Evolutionary conservation across 2,329 filamentous ascomycete species (phyloP).

Genomic region (Aspergillus aculeatinus): DNA sequence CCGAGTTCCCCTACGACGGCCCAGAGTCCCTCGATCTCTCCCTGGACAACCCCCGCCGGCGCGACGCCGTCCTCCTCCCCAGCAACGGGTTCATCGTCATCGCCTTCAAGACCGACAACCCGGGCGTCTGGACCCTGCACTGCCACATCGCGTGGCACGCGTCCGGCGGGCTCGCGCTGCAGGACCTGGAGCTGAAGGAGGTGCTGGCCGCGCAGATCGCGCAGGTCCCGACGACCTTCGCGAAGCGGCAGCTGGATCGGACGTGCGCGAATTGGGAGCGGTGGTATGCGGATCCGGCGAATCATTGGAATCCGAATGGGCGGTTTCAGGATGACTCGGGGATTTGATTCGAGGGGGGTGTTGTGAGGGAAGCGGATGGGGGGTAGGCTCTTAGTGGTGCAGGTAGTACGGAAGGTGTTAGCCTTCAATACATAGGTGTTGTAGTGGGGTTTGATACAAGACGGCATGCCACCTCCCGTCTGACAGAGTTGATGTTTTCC

Average conservation of each 20-base stretch:
- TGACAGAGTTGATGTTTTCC: too few relatives aligned
- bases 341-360: neutral
- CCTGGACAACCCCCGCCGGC: constrained; percentile 4
- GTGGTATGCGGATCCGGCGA: constrained; percentile 1
- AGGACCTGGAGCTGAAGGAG: constrained; percentile 3
- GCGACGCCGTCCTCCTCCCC: constrained; percentile 9
- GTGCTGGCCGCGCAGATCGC: neutral
- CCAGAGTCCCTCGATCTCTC: neutral
- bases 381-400: too few relatives aligned
- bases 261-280: neutral
- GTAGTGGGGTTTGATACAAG: too few relatives aligned
- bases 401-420: too few relatives aligned
- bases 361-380: too few relatives aligned
- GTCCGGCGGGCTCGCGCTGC: constrained; percentile 7
- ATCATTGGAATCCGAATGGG: constrained; percentile 1
- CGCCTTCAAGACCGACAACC: constrained; percentile 11
- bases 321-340: constrained; percentile 12
- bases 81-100: constrained; percentile 10
- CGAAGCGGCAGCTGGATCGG: neutral
- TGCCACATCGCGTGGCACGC: constrained; percentile 16
- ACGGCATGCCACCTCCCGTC: too few relatives aligned
- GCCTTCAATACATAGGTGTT: too few relatives aligned
- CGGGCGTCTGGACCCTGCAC: constrained; percentile 10
- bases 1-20: neutral
- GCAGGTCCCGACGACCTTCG: neutral